These are phyloP conservation scores for Carex myosuroides DNA, from an alignment of 176 grass and related monocot genomes.

Conservation along the genomic window DNA sequence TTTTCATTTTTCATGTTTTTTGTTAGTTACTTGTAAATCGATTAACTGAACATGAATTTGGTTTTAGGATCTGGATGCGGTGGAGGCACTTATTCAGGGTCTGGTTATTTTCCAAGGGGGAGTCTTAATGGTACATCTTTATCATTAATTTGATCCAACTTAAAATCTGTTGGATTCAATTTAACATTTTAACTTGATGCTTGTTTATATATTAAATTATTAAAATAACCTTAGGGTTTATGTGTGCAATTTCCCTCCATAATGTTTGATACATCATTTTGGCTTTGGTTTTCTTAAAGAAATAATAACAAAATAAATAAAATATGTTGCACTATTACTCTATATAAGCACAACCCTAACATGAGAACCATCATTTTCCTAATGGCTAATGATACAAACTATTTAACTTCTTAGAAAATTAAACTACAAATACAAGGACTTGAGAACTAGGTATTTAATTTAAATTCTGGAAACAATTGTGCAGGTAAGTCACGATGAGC, in stretches of 20 bases:
- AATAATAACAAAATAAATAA: background rate
- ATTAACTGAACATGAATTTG: background rate
- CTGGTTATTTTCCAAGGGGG: conserved; percentile 94
- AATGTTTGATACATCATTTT: background rate
- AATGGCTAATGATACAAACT: background rate
- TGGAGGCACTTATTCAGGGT: conserved; percentile 95
- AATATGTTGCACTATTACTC: background rate
- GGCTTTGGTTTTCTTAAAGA: background rate
- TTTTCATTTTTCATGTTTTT: conserved; percentile 7
- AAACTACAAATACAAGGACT: background rate
- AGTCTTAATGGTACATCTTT: conserved; percentile 65
- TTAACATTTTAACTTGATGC: background rate
- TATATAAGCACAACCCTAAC: background rate
- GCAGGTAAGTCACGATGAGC: conserved; percentile 95
- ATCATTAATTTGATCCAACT: background rate
- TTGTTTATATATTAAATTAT: background rate
- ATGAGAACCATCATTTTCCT: no score
- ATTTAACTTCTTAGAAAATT: background rate
- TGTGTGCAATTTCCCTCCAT: background rate
- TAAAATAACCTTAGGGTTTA: background rate
- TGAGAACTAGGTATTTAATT: background rate
- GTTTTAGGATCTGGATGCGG: conserved; percentile 82
- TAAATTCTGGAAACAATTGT: background rate
- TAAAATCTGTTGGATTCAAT: background rate
- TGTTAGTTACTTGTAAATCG: background rate